Evolutionary conservation across 805 yeast genomes (phyloP).

Genomic region (Metschnikowia henanensis): DNA sequence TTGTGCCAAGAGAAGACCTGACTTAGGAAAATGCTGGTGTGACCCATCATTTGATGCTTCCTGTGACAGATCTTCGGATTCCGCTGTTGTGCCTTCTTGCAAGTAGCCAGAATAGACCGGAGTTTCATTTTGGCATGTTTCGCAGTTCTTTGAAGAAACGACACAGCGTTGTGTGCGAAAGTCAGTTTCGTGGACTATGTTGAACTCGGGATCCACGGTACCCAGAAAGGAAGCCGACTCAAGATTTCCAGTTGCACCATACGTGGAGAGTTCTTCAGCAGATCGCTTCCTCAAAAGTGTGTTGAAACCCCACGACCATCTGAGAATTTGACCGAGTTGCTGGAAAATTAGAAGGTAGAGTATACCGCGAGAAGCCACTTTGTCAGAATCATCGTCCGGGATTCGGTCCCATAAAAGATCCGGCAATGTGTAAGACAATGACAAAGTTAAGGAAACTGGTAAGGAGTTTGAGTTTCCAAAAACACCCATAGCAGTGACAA

Average conservation of each 20-base stretch:
- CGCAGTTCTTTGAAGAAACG: not conserved
- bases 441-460: constrained; percentile 87
- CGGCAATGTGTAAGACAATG: constrained; percentile 75
- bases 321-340: constrained; percentile 77
- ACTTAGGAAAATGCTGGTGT: not conserved
- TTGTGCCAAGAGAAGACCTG: not conserved
- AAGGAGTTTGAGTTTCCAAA: constrained; percentile 95
- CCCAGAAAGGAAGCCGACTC: too few relatives aligned
- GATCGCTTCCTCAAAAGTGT: constrained; percentile 57
- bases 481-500: constrained; percentile 95
- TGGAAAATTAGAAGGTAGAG: constrained; percentile 73
- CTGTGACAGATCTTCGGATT: not conserved
- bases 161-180: not conserved
- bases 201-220: too few relatives aligned
- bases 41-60: not conserved
- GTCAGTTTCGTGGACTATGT: not conserved
- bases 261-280: constrained; percentile 34
- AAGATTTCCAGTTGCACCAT: too few relatives aligned
- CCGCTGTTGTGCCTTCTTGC: not conserved
- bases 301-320: constrained; percentile 90
- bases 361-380: constrained; percentile 77
- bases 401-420: constrained; percentile 74
- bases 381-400: constrained; percentile 62
- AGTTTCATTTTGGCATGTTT: not conserved
- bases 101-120: not conserved